Conservation (phyloP, 495 filamentous ascomycete genomes). For the Neurospora sp. region DNA sequence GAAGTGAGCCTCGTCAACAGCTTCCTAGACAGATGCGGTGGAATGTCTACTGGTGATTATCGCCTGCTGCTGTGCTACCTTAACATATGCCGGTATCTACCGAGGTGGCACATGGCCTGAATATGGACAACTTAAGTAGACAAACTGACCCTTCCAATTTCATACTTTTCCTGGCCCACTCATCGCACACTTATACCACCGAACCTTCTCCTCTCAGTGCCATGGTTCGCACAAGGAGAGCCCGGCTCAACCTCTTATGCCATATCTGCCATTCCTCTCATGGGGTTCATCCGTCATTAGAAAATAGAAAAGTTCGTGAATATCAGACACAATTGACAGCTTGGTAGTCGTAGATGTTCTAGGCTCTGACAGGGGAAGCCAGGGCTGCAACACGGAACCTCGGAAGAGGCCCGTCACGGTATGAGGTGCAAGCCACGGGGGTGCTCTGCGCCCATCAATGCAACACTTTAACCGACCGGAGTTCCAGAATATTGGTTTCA, state of each 20-base stretch:
- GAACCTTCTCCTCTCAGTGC: too few species aligned
- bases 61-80: neutral
- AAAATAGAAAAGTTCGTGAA: neutral
- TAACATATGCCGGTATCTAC: neutral
- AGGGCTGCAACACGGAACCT: slow-evolving; percentile 14
- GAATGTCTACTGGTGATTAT: neutral
- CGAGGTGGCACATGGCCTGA: neutral
- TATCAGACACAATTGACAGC: neutral
- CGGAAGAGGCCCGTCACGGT: slow-evolving; percentile 3
- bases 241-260: neutral
- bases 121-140: neutral
- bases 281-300: neutral
- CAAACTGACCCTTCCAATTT: too few species aligned
- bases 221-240: neutral
- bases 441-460: slow-evolving; percentile 3
- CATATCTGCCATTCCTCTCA: neutral
- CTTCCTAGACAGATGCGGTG: neutral
- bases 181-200: too few species aligned
- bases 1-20: neutral
- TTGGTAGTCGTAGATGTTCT: neutral
- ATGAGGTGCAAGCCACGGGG: slow-evolving; percentile 10
- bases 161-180: too few species aligned
- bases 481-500: slow-evolving; percentile 17
- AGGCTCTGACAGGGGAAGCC: neutral
- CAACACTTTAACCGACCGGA: slow-evolving; percentile 5